Conservation (phyloP, 2,329 filamentous ascomycete genomes). For the Cryphonectria carpinicola region DNA sequence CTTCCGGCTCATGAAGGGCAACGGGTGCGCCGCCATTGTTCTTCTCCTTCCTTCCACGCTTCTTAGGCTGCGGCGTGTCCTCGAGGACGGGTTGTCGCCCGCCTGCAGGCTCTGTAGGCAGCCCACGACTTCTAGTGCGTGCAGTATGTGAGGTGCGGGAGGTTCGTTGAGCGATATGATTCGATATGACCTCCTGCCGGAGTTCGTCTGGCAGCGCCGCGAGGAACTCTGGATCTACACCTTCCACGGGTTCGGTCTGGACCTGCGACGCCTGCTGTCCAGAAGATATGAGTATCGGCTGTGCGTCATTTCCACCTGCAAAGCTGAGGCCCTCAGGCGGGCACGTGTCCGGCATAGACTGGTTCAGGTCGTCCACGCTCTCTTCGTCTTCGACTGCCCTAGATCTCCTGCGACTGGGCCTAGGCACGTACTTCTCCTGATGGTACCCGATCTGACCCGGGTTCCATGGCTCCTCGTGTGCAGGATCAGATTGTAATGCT, state of each 20-base stretch:
- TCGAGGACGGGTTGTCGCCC: slow-evolving; percentile 6
- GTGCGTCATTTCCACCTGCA: background rate
- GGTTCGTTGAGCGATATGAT: slow-evolving; percentile 17
- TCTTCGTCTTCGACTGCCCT: slow-evolving; percentile 15
- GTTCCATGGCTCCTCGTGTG: slow-evolving; percentile 26
- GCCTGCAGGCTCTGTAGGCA: slow-evolving; percentile 5
- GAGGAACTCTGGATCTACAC: slow-evolving; percentile 21
- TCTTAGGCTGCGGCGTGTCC: slow-evolving; percentile 33
- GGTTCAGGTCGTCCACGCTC: background rate
- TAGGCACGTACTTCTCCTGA: slow-evolving; percentile 16
- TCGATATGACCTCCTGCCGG: slow-evolving; percentile 24
- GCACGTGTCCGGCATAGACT: slow-evolving; percentile 28
- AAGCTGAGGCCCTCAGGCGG: slow-evolving; percentile 2
- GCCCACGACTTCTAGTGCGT: slow-evolving; percentile 28
- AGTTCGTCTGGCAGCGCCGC: slow-evolving; percentile 25
- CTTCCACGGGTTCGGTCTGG: slow-evolving; percentile 7
- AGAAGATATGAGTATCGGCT: slow-evolving; percentile 17
- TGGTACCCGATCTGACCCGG: slow-evolving; percentile 25
- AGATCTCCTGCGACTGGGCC: slow-evolving; percentile 23
- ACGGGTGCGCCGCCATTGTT: slow-evolving; percentile 12
- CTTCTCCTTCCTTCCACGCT: slow-evolving; percentile 38
- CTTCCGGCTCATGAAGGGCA: slow-evolving; percentile 7
- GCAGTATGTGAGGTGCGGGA: slow-evolving; percentile 20
- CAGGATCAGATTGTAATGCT: background rate
- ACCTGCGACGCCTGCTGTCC: slow-evolving; percentile 6